phyloP scores from a whole-genome alignment of 352 stramenopile species.

The Phytophthora cryptogea region DNA sequence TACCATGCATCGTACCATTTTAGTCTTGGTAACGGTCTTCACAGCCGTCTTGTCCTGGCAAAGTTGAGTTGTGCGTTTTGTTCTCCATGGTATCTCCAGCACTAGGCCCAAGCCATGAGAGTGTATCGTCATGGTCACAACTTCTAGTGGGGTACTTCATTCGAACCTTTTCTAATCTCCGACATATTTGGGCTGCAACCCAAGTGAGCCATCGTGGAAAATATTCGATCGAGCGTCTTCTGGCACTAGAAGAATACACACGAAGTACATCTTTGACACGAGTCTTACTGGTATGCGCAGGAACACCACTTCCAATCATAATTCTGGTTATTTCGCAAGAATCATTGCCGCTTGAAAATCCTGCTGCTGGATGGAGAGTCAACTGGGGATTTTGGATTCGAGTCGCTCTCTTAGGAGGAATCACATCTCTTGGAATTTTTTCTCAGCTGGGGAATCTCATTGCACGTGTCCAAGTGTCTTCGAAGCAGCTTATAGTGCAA shows the following conservation, averaged over 20 bases:
- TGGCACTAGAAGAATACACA: slow-evolving; percentile 33
- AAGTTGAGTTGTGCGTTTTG: too few species aligned
- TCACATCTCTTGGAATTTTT: slow-evolving; percentile 1
- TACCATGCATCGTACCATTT: neutral
- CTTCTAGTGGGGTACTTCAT: neutral
- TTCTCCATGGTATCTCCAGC: neutral
- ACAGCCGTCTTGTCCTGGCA: neutral
- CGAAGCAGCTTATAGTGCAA: slow-evolving; percentile 7
- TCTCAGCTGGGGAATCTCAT: slow-evolving; percentile 14
- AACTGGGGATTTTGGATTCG: slow-evolving; percentile 36
- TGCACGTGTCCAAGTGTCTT: slow-evolving; percentile 5
- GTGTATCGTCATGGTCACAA: neutral
- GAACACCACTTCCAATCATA: slow-evolving; percentile 25
- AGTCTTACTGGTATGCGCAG: slow-evolving; percentile 17
- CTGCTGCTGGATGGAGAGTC: slow-evolving; percentile 14
- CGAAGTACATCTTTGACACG: slow-evolving; percentile 14
- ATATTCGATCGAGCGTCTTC: slow-evolving; percentile 32
- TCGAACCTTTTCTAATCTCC: neutral
- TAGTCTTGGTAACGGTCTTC: neutral
- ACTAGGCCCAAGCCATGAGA: neutral
- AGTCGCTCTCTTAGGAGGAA: neutral
- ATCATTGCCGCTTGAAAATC: slow-evolving; percentile 17
- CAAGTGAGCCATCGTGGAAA: slow-evolving; percentile 34
- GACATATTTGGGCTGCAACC: slow-evolving; percentile 8
- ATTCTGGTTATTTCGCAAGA: slow-evolving; percentile 21